Percentiles rank a stretch among this genome's conserved stretches.
Conservation (phyloP, 371 early-diverging fungal genomes). For the Zychaea mexicana region DNA sequence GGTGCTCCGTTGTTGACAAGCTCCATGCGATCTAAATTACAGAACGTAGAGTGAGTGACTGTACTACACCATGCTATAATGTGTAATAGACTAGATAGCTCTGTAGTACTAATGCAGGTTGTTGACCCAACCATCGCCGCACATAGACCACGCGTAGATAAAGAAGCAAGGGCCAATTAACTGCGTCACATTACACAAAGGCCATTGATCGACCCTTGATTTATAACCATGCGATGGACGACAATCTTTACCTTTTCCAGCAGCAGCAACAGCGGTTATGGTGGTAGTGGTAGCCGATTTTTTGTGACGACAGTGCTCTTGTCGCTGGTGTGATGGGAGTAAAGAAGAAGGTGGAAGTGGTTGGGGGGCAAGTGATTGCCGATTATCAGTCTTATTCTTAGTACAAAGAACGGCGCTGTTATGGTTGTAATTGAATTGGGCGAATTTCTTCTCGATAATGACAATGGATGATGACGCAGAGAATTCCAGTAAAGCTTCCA, state of each 20-base stretch:
- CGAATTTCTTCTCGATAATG: constrained; percentile 9
- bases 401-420: background rate
- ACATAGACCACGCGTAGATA: background rate
- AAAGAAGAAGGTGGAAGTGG: background rate
- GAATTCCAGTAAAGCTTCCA: constrained; percentile 20
- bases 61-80: no score
- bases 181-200: constrained; percentile 1
- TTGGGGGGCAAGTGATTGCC: background rate
- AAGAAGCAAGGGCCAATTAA: background rate
- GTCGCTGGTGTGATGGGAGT: background rate
- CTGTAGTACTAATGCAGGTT: no score
- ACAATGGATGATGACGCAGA: constrained; percentile 8
- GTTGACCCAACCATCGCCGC: background rate
- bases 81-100: no score
- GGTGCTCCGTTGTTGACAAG: background rate
- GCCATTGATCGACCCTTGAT: background rate
- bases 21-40: no score
- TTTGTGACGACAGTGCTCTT: background rate
- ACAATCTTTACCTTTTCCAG: background rate
- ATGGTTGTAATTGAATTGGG: background rate
- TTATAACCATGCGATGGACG: no score
- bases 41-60: no score
- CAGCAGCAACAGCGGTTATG: background rate
- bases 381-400: background rate
- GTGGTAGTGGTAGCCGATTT: background rate